Evolutionary conservation across 2,329 filamentous ascomycete species (phyloP).

Genomic region (Claviceps purpurea): DNA sequence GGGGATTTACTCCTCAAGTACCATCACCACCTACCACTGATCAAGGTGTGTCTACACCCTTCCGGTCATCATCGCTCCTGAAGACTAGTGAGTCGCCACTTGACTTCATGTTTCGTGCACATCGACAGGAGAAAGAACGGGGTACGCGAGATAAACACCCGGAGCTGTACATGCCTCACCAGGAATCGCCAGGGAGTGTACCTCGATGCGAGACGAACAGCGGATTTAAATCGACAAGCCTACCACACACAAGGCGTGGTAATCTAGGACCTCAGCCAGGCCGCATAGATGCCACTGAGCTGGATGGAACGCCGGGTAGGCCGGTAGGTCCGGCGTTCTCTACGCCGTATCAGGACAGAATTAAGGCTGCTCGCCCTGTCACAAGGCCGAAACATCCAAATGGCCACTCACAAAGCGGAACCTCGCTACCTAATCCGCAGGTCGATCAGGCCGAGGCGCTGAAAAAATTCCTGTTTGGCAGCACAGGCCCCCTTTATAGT

Average conservation of each 20-base stretch:
- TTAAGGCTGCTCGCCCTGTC: conserved; percentile 36
- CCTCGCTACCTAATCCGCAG: not conserved
- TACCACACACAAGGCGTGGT: conserved; percentile 14
- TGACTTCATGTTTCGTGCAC: conserved; percentile 81
- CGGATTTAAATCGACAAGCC: conserved; percentile 11
- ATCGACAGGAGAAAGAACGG: conserved; percentile 62
- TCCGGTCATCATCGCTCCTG: conserved; percentile 22
- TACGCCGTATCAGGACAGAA: conserved; percentile 49
- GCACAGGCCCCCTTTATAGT: conserved; percentile 13
- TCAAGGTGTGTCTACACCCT: conserved; percentile 33
- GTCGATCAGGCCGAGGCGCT: conserved; percentile 32
- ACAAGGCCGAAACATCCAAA: conserved; percentile 8
- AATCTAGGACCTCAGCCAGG: conserved; percentile 11
- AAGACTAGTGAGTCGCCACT: conserved; percentile 55
- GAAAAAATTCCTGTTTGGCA: conserved; percentile 42
- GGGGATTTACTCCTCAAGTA: conserved; percentile 20
- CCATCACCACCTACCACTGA: conserved; percentile 40
- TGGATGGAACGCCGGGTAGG: conserved; percentile 44
- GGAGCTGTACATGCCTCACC: conserved; percentile 15
- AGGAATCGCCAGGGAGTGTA: not conserved
- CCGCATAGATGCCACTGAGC: conserved; percentile 32
- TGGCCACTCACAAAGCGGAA: not conserved
- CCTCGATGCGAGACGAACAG: conserved; percentile 9
- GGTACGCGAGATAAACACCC: conserved; percentile 28
- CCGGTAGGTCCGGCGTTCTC: conserved; percentile 55